Evolutionary conservation across 768 basidiomycete genomes (phyloP), one percentile per base, ranked within the genome.

Genomic region (Hygrophorus russula): DNA sequence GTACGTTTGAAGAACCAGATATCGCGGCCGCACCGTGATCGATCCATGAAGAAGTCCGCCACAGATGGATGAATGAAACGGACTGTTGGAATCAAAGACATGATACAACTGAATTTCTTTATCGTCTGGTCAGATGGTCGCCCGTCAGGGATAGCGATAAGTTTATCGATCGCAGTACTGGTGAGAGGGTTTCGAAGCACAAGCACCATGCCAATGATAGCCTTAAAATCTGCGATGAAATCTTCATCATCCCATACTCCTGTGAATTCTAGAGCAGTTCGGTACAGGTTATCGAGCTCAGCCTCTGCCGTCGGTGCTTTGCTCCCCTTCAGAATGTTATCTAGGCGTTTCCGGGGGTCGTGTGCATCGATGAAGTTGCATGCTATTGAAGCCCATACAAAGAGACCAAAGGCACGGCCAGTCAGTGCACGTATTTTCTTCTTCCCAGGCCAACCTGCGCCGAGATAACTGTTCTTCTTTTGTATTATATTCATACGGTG

Each of bases 341-440:
- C 35, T 38, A 45, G 15, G 14, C 36, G 36, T 8, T 17, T 31
- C n/a, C 41, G 33, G 13, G 48, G 48, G 15, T 49, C 35, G 36
- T 49, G 39, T 17, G 35, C 44, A 12, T 50, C 41, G 28, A 56
- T 50, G 27, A 51, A 55, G 15, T 49, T 45, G 33, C 36, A 44
- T 8, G 54, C 55, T 8, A 48, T 52, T 13, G 48, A 33, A 1
- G 53, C 51, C 55, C 55, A 56, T 19, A 53, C 50, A 39, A 56
- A 56, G 0, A 56, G 42, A 1, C 54, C 54, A 20, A 35, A 40
- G 5, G 54, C 39, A n/a, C 35, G 36, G 11, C 12, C 11, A 10
- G 44, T 46, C 15, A 56, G 32, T 4, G 7, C 17, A 2, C 37
- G 2, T 8, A 52, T 53, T 10, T 24, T 31, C 6, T 32, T 6